A percentile compares a stretch with the other conserved stretches of the same genome.
These are phyloP conservation scores for Filobasidium wieringae DNA, from an alignment of 768 basidiomycete species.

Conservation along the genomic window DNA sequence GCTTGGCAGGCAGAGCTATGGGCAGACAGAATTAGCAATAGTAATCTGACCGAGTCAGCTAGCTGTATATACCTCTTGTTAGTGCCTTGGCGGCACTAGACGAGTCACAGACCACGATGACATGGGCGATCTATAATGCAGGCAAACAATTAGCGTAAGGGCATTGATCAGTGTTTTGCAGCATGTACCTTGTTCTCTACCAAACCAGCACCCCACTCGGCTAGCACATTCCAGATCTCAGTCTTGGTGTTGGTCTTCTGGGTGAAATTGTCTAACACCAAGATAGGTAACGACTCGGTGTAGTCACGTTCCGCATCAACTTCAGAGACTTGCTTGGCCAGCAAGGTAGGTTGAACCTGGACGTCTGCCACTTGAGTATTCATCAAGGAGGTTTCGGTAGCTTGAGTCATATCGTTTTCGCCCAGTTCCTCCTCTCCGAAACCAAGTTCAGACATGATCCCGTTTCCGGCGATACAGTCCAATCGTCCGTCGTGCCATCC, in stretches of 20 bases:
- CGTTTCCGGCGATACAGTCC: constrained; percentile 74
- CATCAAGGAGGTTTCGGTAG: constrained; percentile 19
- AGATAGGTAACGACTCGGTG: constrained; percentile 62
- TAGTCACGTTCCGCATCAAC: constrained; percentile 39
- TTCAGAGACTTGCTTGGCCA: constrained; percentile 31
- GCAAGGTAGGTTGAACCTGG: constrained; percentile 25
- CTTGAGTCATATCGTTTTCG: constrained; percentile 33
- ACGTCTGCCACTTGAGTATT: constrained; percentile 18
- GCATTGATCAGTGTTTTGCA: no score
- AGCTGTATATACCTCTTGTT: constrained; percentile 51
- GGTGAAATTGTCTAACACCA: constrained; percentile 71
- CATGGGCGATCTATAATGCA: constrained; percentile 71
- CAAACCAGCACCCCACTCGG: constrained; percentile 72
- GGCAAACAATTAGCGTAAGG: no score
- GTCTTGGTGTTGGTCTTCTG: constrained; percentile 51
- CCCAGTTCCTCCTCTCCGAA: constrained; percentile 58
- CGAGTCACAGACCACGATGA: constrained; percentile 80
- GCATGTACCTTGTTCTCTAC: constrained; percentile 60
- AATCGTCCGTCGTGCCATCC: constrained; percentile 77
- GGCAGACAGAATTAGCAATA: no score
- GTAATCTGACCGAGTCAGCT: neutral
- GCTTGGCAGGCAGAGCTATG: constrained; percentile 71
- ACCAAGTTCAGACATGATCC: constrained; percentile 74
- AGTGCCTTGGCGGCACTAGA: constrained; percentile 75
- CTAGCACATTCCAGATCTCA: constrained; percentile 60